Percentiles rank a stretch among this genome's conserved stretches.
Conservation (phyloP, 1,139 yeast species). For the Diutina pseudorugosa region DNA sequence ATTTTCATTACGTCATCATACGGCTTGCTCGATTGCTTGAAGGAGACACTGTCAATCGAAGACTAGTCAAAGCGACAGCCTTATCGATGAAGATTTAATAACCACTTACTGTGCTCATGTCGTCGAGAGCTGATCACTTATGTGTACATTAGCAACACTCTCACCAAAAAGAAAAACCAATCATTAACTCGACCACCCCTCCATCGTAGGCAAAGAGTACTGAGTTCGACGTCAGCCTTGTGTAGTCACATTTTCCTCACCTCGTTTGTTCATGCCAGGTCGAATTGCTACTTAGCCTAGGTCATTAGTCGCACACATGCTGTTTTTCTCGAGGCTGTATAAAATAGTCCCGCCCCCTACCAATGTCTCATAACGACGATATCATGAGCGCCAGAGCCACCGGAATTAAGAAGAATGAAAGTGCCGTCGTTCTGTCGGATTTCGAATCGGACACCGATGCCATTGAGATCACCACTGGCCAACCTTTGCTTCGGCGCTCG, state of each 20-base stretch:
- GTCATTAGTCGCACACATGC: not conserved
- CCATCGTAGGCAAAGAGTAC: too few relatives aligned
- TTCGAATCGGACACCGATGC: not conserved
- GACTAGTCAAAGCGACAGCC: too few relatives aligned
- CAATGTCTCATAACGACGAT: not conserved
- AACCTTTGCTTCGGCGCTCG: slow-evolving; percentile 27
- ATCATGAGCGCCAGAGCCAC: not conserved
- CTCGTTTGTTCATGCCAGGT: not conserved
- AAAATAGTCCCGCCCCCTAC: not conserved
- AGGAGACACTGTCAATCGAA: too few relatives aligned
- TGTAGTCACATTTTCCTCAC: not conserved
- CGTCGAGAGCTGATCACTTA: too few relatives aligned
- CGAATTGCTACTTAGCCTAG: not conserved
- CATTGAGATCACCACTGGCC: not conserved
- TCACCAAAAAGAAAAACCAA: too few relatives aligned
- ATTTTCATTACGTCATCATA: not conserved
- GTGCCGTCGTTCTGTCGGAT: not conserved
- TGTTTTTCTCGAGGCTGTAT: not conserved
- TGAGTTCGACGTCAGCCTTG: not conserved
- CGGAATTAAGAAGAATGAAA: not conserved
- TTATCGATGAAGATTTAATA: too few relatives aligned
- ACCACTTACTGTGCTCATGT: too few relatives aligned
- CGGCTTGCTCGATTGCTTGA: not conserved
- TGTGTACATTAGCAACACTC: too few relatives aligned
- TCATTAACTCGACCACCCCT: too few relatives aligned